Conservation (phyloP, 129 eudicot species). For the Pittosporum tobira region DNA sequence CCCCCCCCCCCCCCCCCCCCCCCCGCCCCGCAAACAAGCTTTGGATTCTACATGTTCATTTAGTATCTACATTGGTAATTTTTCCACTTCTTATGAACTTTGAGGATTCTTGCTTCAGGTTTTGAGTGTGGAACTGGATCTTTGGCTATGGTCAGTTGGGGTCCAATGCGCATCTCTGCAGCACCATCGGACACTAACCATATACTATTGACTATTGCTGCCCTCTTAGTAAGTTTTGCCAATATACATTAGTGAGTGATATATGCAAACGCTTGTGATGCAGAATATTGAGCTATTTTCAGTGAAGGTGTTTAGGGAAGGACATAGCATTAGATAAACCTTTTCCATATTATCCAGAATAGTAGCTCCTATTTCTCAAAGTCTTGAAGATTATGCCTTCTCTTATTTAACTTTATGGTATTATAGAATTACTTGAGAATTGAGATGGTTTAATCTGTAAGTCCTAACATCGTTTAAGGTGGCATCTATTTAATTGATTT, state of each 20-base stretch:
- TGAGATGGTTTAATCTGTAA: too few species aligned
- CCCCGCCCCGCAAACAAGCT: too few species aligned
- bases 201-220: slow-evolving; percentile 49
- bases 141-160: slow-evolving; percentile 87
- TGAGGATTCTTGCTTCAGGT: slow-evolving; percentile 41
- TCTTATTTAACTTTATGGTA: neutral
- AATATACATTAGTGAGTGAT: neutral
- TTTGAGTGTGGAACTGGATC: slow-evolving; percentile 92
- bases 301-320: neutral
- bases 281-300: neutral
- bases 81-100: neutral
- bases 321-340: neutral
- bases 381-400: neutral
- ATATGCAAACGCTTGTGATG: neutral
- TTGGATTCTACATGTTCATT: neutral
- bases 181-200: slow-evolving; percentile 74
- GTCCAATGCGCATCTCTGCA: slow-evolving; percentile 58
- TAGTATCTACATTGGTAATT: neutral
- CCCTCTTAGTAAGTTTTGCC: slow-evolving; percentile 8
- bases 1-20: too few species aligned
- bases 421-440: neutral
- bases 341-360: neutral
- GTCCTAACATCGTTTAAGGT: too few species aligned
- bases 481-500: too few species aligned
- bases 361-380: neutral